Evolutionary conservation across 306 rosid species (phyloP).

Genomic region (Acmispon strigosus): DNA sequence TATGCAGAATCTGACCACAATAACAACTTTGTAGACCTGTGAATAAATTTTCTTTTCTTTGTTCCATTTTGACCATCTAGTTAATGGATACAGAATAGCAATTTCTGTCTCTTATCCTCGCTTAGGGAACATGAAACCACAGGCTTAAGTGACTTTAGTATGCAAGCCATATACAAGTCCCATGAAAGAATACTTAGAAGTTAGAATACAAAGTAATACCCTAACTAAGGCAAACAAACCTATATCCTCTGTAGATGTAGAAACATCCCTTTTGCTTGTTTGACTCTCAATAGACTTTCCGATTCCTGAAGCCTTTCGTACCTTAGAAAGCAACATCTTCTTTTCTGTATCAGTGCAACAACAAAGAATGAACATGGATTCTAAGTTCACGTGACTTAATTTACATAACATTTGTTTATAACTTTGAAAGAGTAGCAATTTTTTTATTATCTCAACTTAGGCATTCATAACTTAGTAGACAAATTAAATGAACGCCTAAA

Average conservation of each 20-base stretch:
- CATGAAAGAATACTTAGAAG: neutral
- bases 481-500: neutral
- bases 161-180: neutral
- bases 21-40: neutral
- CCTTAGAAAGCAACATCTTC: slow-evolving; percentile 75
- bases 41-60: neutral
- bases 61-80: neutral
- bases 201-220: neutral
- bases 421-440: neutral
- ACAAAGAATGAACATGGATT: slow-evolving; percentile 14
- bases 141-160: slow-evolving; percentile 1
- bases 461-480: neutral
- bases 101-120: neutral
- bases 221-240: slow-evolving; percentile 37
- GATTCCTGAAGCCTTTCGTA: slow-evolving; percentile 67
- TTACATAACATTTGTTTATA: neutral
- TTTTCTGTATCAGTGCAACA: slow-evolving; percentile 55
- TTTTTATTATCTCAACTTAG: neutral
- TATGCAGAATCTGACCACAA: neutral
- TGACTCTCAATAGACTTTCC: slow-evolving; percentile 45
- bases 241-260: slow-evolving; percentile 85
- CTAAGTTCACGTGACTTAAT: neutral
- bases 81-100: neutral
- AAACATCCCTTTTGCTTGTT: slow-evolving; percentile 49
- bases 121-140: neutral